Base-by-base conservation (phyloP, 176 grass and related monocot genomes). In the Puccinellia tenuiflora region DNA sequence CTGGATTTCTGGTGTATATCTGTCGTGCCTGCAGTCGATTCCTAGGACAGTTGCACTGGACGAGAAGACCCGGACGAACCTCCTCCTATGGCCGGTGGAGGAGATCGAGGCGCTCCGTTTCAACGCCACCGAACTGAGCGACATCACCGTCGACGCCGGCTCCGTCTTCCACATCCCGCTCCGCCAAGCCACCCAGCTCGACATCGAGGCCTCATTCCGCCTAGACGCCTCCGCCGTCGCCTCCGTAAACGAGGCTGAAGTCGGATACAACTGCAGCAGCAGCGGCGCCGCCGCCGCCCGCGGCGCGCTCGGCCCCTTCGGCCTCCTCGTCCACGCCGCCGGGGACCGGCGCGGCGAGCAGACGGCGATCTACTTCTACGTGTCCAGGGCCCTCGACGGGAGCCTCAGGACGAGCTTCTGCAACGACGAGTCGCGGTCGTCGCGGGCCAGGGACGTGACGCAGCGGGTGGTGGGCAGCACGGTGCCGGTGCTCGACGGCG, bases 361-460 rank as follows among this genome's bases (percentile, higher is more conserved):
- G 57, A 88, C 88, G 1, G 85, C 91, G 13, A 88, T 90, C 3
- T 90, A 93, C 52, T 93, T 93, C 29, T 88, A 90, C 64, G 25
- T 93, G 5, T 85, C 88, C 6, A 90, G 57, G 71, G 38, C 50
- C 20, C 59, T 40, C 5, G 73, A 93, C 33, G 88, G 88, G 2
- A n/a, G 16, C 11, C 77, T 93, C 0, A 68, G 68, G 15, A 85
- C 91, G 1, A 85, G 90, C 72, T 88, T 93, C 76, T 93, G 91
- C 85, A 88, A 93, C 14, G 91, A 93, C 81, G 91, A 93, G 38
- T 47, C 67, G 5, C 85, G 88, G 46, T 93, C 91, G 51, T 93
- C 91, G 0, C 42, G 16, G 9, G 91, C 91, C 1, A 88, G 68
- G 20, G 91, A 93, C 78, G 85, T 93, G 7, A 66, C 83, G 16